These are phyloP conservation scores for Trametes sp. DNA, from an alignment of 1,284 basidiomycete species.

Conservation along the genomic window DNA sequence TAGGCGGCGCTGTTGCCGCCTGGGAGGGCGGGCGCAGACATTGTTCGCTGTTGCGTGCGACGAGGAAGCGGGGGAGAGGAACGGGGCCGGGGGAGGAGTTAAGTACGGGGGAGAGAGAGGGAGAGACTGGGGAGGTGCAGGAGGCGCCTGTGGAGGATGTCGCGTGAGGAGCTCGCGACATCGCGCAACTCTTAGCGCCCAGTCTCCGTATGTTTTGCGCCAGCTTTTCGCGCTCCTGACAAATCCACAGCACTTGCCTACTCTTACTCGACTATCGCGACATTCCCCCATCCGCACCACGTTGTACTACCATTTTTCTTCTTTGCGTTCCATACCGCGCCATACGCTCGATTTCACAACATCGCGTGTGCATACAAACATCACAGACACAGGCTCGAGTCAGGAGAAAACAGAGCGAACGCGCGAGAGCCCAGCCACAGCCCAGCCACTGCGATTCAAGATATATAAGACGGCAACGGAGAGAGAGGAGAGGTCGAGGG, in stretches of 20 bases:
- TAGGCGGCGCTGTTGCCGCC: slow-evolving; percentile 44
- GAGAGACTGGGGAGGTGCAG: not conserved
- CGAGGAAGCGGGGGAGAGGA: slow-evolving; percentile 12
- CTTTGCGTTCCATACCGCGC: not conserved
- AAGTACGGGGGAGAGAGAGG: not conserved
- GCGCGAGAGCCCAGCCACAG: slow-evolving; percentile 22
- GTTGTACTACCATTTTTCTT: not conserved
- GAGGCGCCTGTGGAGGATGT: slow-evolving; percentile 28
- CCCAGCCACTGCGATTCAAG: slow-evolving; percentile 35
- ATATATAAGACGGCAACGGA: slow-evolving; percentile 34
- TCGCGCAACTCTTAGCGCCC: slow-evolving; percentile 31
- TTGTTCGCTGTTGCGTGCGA: slow-evolving; percentile 19
- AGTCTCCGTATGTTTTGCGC: not conserved
- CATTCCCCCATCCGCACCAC: slow-evolving; percentile 6
- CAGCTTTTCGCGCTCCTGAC: not conserved
- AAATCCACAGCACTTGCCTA: not conserved
- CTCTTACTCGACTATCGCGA: slow-evolving; percentile 15
- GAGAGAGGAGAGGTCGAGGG: not conserved
- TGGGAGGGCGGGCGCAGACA: slow-evolving; percentile 32
- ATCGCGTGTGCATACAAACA: slow-evolving; percentile 28
- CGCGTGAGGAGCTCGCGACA: slow-evolving; percentile 39
- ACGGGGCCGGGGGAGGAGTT: slow-evolving; percentile 15
- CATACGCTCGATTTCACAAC: slow-evolving; percentile 21
- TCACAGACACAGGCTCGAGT: not conserved
- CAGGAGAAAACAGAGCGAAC: slow-evolving; percentile 1